Conservation (phyloP, 305 asterid genomes). For the Fraxinus latifolia region DNA sequence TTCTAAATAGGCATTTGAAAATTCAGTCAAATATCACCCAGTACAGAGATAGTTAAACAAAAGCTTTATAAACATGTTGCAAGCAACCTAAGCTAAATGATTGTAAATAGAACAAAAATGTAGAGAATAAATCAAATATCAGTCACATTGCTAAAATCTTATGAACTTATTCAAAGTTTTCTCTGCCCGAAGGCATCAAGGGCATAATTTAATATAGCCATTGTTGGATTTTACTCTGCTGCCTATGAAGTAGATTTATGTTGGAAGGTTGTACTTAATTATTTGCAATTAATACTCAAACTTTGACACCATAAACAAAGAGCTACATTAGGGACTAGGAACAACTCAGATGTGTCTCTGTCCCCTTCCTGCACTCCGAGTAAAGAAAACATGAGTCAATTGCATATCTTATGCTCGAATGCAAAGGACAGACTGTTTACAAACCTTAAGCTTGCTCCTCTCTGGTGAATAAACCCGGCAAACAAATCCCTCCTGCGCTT, state of each 20-base stretch:
- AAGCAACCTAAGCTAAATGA: background rate
- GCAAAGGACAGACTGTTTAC: background rate
- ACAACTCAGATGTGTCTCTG: background rate
- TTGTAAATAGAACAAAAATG: conserved; percentile 7
- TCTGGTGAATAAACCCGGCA: conserved; percentile 76
- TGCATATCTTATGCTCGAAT: background rate
- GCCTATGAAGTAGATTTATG: background rate
- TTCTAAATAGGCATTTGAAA: background rate
- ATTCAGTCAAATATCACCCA: background rate
- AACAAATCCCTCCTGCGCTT: conserved; percentile 77
- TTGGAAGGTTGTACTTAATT: background rate
- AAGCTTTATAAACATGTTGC: background rate
- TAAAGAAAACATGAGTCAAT: background rate
- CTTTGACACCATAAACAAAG: background rate
- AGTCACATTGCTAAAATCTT: background rate
- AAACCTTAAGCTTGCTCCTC: conserved; percentile 90
- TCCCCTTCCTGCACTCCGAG: background rate
- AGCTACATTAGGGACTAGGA: background rate
- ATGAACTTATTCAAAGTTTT: background rate
- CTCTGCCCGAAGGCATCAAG: background rate
- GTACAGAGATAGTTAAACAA: background rate
- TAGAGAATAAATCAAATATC: conserved; percentile 13
- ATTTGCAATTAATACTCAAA: background rate
- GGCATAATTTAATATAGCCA: background rate
- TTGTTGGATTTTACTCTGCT: background rate